Percentiles rank a stretch among this genome's conserved stretches.
These are phyloP conservation scores for Kodamaea hsintzibuensis DNA, from an alignment of 805 yeast genomes.

Conservation along the genomic window DNA sequence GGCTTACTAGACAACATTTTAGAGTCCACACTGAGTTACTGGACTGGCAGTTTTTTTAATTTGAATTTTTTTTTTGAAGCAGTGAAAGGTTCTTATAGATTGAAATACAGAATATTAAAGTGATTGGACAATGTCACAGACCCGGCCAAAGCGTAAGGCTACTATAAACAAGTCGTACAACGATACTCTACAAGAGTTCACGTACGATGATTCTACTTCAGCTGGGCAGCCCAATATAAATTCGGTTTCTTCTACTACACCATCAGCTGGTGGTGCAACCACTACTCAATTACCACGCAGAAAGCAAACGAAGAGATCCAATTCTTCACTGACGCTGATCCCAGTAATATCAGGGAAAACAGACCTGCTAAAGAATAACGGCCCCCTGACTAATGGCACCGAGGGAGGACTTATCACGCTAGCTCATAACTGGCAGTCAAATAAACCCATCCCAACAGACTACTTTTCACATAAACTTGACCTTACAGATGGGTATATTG, in stretches of 20 bases:
- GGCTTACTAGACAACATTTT: not conserved
- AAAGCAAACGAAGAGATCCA: not conserved
- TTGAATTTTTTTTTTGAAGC: not conserved
- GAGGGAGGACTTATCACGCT: conserved; percentile 12
- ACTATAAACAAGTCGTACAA: conserved; percentile 36
- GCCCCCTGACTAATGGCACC: not conserved
- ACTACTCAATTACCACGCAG: not conserved
- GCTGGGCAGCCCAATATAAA: not conserved
- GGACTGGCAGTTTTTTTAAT: not conserved
- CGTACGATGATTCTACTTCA: conserved; percentile 21
- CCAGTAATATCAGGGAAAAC: not conserved
- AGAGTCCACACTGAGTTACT: not conserved
- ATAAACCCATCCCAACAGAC: conserved; percentile 28
- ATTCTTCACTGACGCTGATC: not conserved
- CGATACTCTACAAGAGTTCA: conserved; percentile 31
- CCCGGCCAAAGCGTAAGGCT: conserved; percentile 39
- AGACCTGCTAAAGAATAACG: not conserved
- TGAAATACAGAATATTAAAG: not conserved
- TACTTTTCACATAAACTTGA: conserved; percentile 46
- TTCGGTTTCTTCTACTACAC: not conserved
- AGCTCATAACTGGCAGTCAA: conserved; percentile 56
- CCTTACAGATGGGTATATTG: conserved; percentile 44
- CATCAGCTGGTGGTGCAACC: not conserved
- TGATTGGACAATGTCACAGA: conserved; percentile 19
- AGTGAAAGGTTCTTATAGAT: not conserved